Base-by-base conservation (phyloP, 331 rosid species). In the Pyracantha coccinea region DNA sequence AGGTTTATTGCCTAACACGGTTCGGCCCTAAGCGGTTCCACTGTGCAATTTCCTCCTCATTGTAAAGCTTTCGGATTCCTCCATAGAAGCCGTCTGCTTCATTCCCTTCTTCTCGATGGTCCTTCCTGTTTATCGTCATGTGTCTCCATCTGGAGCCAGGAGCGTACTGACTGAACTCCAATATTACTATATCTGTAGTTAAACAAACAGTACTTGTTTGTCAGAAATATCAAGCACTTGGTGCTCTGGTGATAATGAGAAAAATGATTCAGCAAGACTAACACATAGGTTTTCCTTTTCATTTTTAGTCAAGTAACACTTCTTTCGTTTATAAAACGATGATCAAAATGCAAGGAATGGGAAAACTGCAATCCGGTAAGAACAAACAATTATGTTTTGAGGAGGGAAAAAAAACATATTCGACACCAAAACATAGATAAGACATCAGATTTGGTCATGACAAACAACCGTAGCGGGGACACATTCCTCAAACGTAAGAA, bases 161-260 rank as follows among this genome's bases (percentile, higher is more conserved):
- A 20, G 52, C 65, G 80, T 92, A 92, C 63, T 95, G 99, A 58
- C 82, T 90, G 88, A 95, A 95, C 92, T 92, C 97, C 87, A 95
- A 71, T 54, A 86, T 80, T 79, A 87, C 89, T 27, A 7, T 81
- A 13, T 90, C 99, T 94, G 91, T 72, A 61, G 80, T 3, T 63
- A 85, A 11, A 8, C 60, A 85, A 11, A 8, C n/a, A 44, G 59
- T 44, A 78, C 20, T 20, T 23, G 59, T 33, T 28, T 47, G 70
- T 84, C 29, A 84, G 76, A 71, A 35, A 35, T 35, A 35, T 35
- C 44, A 35, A 35, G 44, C 44, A 35, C 44, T 35, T 35, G 44
- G 44, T 35, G 44, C 13, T 35, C 13, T 35, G 44, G 8, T 35
- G 44, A 35, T 35, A 35, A 35, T 35, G 44, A 35, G 44, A 35